Conservation (phyloP, 2,329 filamentous ascomycete species). For the Fusarium metavorans region DNA sequence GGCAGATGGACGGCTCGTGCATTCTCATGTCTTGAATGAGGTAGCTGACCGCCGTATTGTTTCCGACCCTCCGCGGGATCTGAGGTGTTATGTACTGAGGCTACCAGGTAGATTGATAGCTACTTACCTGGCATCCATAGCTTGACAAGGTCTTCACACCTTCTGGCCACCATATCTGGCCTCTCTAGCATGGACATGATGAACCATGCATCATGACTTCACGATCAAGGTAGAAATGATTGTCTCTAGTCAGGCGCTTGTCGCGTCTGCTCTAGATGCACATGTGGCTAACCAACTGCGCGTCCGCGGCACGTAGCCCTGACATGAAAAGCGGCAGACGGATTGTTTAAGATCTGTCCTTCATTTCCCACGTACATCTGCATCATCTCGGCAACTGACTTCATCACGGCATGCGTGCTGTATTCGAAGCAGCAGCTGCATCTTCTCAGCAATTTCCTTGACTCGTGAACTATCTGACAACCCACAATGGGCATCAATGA, state of each 20-base stretch:
- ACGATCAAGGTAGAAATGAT: neutral
- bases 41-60: neutral
- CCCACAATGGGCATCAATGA: neutral
- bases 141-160: neutral
- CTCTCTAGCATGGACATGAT: neutral
- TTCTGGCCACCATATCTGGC: neutral
- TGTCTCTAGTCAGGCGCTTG: constrained; percentile 3
- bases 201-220: neutral
- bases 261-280: neutral
- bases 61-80: neutral
- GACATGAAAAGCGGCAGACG: neutral
- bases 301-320: neutral
- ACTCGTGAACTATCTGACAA: neutral
- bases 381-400: neutral
- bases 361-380: neutral
- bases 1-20: neutral
- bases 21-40: neutral
- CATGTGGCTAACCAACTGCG: neutral
- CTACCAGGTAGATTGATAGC: neutral
- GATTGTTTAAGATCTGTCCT: neutral
- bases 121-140: too few relatives aligned
- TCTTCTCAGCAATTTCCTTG: neutral
- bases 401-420: neutral
- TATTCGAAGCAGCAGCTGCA: neutral
- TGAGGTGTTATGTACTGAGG: neutral